phyloP scores from a whole-genome alignment of 768 basidiomycete species.

The Agrocybe pediades region DNA sequence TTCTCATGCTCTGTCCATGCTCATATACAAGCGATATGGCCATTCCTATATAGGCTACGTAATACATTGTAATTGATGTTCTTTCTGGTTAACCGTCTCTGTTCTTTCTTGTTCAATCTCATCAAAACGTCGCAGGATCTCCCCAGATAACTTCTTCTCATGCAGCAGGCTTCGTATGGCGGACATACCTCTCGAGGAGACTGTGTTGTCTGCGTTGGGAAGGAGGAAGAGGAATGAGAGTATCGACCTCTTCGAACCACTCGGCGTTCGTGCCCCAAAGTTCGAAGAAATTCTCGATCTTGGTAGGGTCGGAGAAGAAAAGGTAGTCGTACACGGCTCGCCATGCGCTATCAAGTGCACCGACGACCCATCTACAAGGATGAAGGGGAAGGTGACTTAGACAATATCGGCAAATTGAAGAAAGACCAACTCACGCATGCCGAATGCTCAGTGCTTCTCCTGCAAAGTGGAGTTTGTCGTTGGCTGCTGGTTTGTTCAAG shows the following conservation, averaged over 20 bases:
- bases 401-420: neutral
- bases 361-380: conserved; percentile 5
- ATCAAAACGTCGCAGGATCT: no score
- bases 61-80: no score
- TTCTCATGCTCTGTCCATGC: no score
- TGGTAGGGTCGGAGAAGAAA: neutral
- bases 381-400: neutral
- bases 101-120: no score
- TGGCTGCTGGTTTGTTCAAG: conserved; percentile 8
- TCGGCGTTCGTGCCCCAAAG: neutral
- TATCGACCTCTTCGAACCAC: neutral
- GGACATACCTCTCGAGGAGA: neutral
- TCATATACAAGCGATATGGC: no score
- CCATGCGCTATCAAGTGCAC: conserved; percentile 10
- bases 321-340: conserved; percentile 3
- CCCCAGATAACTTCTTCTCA: neutral
- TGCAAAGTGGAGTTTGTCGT: conserved; percentile 9
- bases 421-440: conserved; percentile 1
- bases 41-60: no score
- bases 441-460: conserved; percentile 9
- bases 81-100: no score
- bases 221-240: no score
- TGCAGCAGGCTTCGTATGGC: no score
- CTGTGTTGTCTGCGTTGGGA: neutral
- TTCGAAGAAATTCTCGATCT: neutral